Base-by-base conservation (phyloP, 306 rosid species). In the Casuarina glauca region DNA sequence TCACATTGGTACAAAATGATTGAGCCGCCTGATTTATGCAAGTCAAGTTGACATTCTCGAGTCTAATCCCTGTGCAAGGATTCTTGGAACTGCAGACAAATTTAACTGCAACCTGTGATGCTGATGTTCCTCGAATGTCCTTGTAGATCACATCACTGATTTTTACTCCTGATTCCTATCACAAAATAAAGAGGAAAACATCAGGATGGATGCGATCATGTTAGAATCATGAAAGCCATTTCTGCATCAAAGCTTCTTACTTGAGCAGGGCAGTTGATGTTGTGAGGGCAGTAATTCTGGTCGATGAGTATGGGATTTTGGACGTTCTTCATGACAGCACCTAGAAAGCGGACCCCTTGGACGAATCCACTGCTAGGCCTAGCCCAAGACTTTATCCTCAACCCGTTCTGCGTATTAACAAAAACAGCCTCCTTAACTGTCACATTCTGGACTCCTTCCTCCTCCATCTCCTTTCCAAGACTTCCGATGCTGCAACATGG, bases 331-430 rank as follows among this genome's bases (percentile, higher is more conserved):
- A 89, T 89, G 0, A 13, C 19, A 60, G 85, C 84, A 44, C 84
- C 72, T 17, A 71, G 75, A 77, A 87, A 89, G 67, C 78, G 77
- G 5, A 87, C 75, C 42, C 78, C 51, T 17, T 45, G 58, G n/a
- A 74, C 91, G 84, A 82, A 91, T 38, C 90, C 91, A 5, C 10
- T 60, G 70, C 87, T 87, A 1, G 90, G 87, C 12, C 89, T 85
- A 0, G 84, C 91, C 96, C 93, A 88, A 1, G 93, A 77, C 75
- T 91, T 91, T 19, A 89, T 89, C 16, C 55, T 91, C 77, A n/a
- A 88, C 0, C 92, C 93, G 49, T 89, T 89, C 61, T 78, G 86
- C 6, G 91, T 86, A 5, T 81, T 79, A 0, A 54, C 62, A 48
- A 89, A 84, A 4, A 73, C 72, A 3, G 74, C 64, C 0, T 64